Percentiles rank a stretch among this genome's conserved stretches.
Conservation (phyloP, 495 filamentous ascomycete species). For the Penicillium pulvis region DNA sequence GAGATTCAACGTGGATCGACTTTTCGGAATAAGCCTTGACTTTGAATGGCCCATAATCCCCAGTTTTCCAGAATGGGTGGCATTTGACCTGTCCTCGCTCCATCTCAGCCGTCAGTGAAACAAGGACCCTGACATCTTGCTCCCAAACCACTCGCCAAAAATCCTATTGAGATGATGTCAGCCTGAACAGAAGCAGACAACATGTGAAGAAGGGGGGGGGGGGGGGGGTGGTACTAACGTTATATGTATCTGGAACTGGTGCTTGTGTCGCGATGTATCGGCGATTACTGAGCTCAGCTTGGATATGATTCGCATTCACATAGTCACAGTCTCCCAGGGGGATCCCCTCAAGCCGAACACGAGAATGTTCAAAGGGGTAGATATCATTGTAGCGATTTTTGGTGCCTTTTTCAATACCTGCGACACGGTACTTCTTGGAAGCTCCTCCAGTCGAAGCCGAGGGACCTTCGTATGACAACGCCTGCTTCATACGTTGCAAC, state of each 20-base stretch:
- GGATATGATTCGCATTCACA: conserved; percentile 89
- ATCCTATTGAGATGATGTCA: conserved; percentile 65
- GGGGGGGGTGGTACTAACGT: conserved; percentile 56
- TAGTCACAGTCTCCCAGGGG: conserved; percentile 83
- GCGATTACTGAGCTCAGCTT: conserved; percentile 76
- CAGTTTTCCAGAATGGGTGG: conserved; percentile 87
- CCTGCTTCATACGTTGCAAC: conserved; percentile 87
- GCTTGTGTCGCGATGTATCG: conserved; percentile 95
- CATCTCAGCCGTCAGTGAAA: conserved; percentile 94
- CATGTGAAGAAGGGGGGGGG: not conserved
- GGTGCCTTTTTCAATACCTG: conserved; percentile 88
- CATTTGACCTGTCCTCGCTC: conserved; percentile 96
- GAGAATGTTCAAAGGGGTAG: conserved; percentile 91
- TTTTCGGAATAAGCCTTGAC: conserved; percentile 79
- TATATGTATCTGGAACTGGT: conserved; percentile 88
- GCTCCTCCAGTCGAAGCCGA: conserved; percentile 45
- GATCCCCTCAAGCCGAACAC: conserved; percentile 76
- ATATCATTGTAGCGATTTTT: conserved; percentile 99
- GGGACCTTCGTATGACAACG: conserved; percentile 65
- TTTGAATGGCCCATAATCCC: conserved; percentile 76
- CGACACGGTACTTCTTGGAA: conserved; percentile 58
- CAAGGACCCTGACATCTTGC: conserved; percentile 88
- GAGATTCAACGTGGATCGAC: conserved; percentile 69
- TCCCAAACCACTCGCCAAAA: conserved; percentile 99
- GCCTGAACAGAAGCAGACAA: not conserved